Percentiles rank a stretch among this genome's conserved stretches.
These are phyloP conservation scores for Paecilomyces niveus DNA, from an alignment of 2,329 filamentous ascomycete species.

Conservation along the genomic window DNA sequence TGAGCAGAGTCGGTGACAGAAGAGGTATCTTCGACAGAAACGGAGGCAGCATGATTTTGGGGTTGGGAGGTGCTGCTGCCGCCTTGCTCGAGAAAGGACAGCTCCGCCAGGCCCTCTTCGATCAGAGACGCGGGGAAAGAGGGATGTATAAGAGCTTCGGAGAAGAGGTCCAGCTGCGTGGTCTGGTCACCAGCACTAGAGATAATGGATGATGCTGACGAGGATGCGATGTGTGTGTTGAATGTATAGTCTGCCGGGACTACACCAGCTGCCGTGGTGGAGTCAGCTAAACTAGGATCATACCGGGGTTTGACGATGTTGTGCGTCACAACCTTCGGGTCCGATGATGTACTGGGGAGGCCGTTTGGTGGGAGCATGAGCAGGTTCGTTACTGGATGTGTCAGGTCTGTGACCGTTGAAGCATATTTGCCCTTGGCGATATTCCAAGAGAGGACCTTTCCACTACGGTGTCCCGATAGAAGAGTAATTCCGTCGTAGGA, in stretches of 20 bases:
- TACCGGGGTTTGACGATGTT: slow-evolving; percentile 69
- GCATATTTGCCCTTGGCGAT: slow-evolving; percentile 62
- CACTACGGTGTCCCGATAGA: slow-evolving; percentile 72
- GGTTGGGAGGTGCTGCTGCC: not conserved
- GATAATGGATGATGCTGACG: slow-evolving; percentile 6
- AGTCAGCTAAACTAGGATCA: slow-evolving; percentile 31
- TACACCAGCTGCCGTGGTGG: slow-evolving; percentile 24
- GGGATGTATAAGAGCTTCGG: slow-evolving; percentile 30
- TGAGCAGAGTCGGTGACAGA: slow-evolving; percentile 9
- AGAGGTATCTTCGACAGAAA: not conserved
- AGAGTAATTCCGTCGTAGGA: slow-evolving; percentile 77
- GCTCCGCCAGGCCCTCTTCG: slow-evolving; percentile 35
- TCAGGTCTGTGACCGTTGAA: slow-evolving; percentile 62
- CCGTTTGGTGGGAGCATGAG: slow-evolving; percentile 59
- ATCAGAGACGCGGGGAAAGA: slow-evolving; percentile 31
- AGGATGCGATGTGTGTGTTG: slow-evolving; percentile 28
- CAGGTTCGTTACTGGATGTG: slow-evolving; percentile 76
- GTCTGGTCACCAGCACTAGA: slow-evolving; percentile 2
- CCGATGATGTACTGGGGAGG: slow-evolving; percentile 29
- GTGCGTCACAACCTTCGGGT: slow-evolving; percentile 44
- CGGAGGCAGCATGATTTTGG: not conserved
- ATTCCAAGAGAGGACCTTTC: slow-evolving; percentile 76
- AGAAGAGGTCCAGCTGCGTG: slow-evolving; percentile 20
- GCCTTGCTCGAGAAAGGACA: slow-evolving; percentile 19
- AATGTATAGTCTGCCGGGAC: slow-evolving; percentile 38